These are phyloP conservation scores for Cadophora gregata DNA, from an alignment of 2,329 filamentous ascomycete genomes.

Conservation along the genomic window DNA sequence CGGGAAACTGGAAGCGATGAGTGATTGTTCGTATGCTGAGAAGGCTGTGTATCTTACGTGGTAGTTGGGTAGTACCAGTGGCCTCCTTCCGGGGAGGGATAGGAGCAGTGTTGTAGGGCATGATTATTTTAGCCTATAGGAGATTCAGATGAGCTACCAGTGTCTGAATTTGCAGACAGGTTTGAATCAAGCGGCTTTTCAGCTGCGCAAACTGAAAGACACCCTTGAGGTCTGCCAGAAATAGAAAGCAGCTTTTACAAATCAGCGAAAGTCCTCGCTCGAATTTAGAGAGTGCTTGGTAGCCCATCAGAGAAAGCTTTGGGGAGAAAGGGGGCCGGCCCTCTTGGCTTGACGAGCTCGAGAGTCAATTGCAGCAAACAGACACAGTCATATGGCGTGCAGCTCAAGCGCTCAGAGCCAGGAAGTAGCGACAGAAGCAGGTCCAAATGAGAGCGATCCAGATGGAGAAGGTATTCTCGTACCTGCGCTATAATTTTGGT, in stretches of 20 bases:
- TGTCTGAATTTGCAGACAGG: neutral
- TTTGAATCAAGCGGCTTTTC: too few species aligned
- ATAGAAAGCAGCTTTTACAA: neutral
- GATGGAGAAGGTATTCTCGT: neutral
- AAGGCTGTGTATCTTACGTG: constrained; percentile 64
- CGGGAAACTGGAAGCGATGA: constrained; percentile 71
- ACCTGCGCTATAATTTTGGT: neutral
- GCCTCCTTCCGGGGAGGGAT: constrained; percentile 82
- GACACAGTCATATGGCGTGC: neutral
- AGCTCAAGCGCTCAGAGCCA: neutral
- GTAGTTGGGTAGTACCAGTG: constrained; percentile 84
- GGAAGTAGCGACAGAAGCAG: neutral
- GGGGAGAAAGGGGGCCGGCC: neutral
- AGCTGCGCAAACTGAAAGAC: too few species aligned
- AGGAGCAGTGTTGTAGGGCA: constrained; percentile 90
- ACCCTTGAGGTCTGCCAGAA: too few species aligned
- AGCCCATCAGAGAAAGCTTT: neutral
- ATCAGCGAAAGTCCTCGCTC: neutral
- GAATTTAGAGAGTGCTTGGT: too few species aligned
- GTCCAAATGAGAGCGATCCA: neutral
- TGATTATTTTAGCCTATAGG: constrained; percentile 47
- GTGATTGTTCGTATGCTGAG: constrained; percentile 1
- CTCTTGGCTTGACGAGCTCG: neutral
- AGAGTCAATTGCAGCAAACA: neutral
- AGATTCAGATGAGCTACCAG: neutral